Evolutionary conservation across 176 grass and related monocot genomes (phyloP), one percentile per base, ranked within the genome.

Genomic region (Oryza officinalis): DNA sequence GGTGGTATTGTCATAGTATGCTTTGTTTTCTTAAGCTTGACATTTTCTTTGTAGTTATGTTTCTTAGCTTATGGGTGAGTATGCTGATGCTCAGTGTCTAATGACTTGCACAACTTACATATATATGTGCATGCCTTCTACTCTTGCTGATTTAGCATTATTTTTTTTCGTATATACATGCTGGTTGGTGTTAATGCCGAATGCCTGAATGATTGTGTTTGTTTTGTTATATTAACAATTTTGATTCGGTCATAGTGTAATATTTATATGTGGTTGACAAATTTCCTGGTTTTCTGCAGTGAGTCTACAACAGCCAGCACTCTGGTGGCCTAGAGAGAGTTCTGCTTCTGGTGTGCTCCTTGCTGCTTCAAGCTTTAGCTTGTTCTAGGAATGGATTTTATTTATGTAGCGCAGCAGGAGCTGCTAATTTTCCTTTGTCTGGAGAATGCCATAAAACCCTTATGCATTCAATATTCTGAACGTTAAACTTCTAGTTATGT

Each of bases 261-360:
- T 75, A 33, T 15, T 40, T 82, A 18, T 13, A 28, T 35, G 8
- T 27, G 32, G 18, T 72, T 77, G 59, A 71, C 78, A 63, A 15
- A 76, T 41, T 76, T 14, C 45, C 67, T 83, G 41, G 26, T 47
- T 73, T 69, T 73, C 33, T 83, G 80, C 90, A 95, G 90, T 10
- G 90, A 90, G 65, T 92, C 88, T 4, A 88, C 82, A 65, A 92
- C 90, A 0, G 90, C 90, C 7, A 95, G 90, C 85, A 90, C 90
- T 68, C 85, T 95, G 64, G 93, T 95, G 85, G 90, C 93, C 37
- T 92, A 92, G 75, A 50, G 75, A 50, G 41, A 81, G 65, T 54
- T 82, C 43, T 67, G 31, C 67, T 47, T 71, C 20, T 13, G 77
- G 25, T 63, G 47, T 41, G 69, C 64, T 52, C 71, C 15, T 80